A percentile compares a stretch with the other conserved stretches of the same genome.
These are phyloP conservation scores for Xylaria cubensis DNA, from an alignment of 495 filamentous ascomycete species.

Conservation along the genomic window DNA sequence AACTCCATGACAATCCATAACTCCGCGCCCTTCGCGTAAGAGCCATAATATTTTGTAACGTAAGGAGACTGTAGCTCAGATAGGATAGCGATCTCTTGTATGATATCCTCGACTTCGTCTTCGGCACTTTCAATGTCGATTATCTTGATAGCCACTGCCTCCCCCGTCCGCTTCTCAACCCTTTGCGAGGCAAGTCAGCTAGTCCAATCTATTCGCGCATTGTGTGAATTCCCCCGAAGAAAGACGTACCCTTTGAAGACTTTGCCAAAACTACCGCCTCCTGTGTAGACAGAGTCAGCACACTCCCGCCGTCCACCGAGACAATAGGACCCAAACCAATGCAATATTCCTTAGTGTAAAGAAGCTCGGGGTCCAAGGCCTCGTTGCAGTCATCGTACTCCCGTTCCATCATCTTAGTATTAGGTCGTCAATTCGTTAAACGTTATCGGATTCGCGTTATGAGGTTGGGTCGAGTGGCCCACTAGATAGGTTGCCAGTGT, in stretches of 20 bases:
- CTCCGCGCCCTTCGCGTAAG: slow-evolving; percentile 91
- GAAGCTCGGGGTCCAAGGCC: slow-evolving; percentile 76
- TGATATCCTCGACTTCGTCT: slow-evolving; percentile 98
- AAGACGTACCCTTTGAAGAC: slow-evolving; percentile 87
- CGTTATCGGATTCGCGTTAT: slow-evolving; percentile 15
- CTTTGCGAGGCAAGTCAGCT: slow-evolving; percentile 54
- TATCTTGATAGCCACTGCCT: slow-evolving; percentile 91
- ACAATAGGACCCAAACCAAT: slow-evolving; percentile 69
- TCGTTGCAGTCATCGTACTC: slow-evolving; percentile 52
- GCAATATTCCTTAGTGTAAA: slow-evolving; percentile 93
- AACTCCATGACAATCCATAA: slow-evolving; percentile 99
- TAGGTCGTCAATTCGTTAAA: slow-evolving; percentile 28
- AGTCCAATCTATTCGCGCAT: slow-evolving; percentile 1
- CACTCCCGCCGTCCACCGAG: slow-evolving; percentile 18
- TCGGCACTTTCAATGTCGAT: slow-evolving; percentile 99
- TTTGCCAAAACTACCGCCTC: slow-evolving; percentile 91
- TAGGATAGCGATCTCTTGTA: slow-evolving; percentile 95
- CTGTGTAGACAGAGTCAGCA: slow-evolving; percentile 41
- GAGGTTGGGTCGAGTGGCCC: slow-evolving; percentile 9
- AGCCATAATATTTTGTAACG: slow-evolving; percentile 96
- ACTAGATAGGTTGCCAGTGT: background rate
- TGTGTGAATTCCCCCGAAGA: slow-evolving; percentile 1
- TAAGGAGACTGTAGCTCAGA: slow-evolving; percentile 92
- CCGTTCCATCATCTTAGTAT: slow-evolving; percentile 50
- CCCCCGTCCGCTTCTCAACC: slow-evolving; percentile 82